A percentile compares a stretch with the other conserved stretches of the same genome.
Evolutionary conservation across 2,329 filamentous ascomycete species (phyloP).

Genomic region (Trichoderma koningiopsis): DNA sequence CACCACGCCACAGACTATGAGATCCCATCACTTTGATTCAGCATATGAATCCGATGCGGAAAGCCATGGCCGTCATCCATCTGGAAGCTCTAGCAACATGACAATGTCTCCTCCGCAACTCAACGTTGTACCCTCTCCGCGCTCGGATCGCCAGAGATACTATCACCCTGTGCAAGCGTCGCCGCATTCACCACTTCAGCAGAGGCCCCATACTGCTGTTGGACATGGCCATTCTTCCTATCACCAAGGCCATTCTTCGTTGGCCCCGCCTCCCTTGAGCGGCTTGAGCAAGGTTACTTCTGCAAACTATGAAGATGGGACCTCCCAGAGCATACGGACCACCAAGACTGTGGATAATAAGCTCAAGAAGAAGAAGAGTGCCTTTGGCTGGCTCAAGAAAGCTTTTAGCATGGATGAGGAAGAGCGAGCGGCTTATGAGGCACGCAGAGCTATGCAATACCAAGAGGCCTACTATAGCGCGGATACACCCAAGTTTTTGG

Average conservation of each 20-base stretch:
- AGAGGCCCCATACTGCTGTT: slow-evolving; percentile 57
- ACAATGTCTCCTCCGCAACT: slow-evolving; percentile 33
- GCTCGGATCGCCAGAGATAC: slow-evolving; percentile 50
- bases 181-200: slow-evolving; percentile 65
- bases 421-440: slow-evolving; percentile 62
- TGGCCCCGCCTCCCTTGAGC: slow-evolving; percentile 49
- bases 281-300: slow-evolving; percentile 58
- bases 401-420: slow-evolving; percentile 67
- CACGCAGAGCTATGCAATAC: slow-evolving; percentile 51
- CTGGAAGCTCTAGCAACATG: slow-evolving; percentile 39
- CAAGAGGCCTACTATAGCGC: slow-evolving; percentile 53
- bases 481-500: slow-evolving; percentile 56
- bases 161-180: slow-evolving; percentile 65
- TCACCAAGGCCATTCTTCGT: slow-evolving; percentile 34
- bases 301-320: slow-evolving; percentile 46
- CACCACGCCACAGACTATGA: slow-evolving; percentile 37
- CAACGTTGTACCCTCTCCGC: slow-evolving; percentile 38
- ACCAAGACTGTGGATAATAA: slow-evolving; percentile 42
- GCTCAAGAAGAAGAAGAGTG: slow-evolving; percentile 67
- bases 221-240: slow-evolving; percentile 32
- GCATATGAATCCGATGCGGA: slow-evolving; percentile 54
- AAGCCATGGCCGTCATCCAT: slow-evolving; percentile 39
- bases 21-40: slow-evolving; percentile 45
- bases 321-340: slow-evolving; percentile 34
- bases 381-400: slow-evolving; percentile 70